Conservation (phyloP, 2,329 filamentous ascomycete genomes). For the Claviceps sp. region DNA sequence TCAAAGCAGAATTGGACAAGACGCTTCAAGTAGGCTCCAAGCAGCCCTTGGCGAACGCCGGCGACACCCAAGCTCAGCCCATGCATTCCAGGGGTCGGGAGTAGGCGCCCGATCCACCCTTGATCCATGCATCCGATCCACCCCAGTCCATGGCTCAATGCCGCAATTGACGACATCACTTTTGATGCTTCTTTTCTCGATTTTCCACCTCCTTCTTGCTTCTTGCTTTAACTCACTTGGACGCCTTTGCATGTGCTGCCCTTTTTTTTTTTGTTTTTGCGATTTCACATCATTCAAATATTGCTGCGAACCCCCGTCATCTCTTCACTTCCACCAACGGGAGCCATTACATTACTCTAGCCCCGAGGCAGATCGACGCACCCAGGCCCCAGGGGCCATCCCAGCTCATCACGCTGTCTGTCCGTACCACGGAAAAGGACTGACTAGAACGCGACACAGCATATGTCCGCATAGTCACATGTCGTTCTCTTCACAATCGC, state of each 20-base stretch:
- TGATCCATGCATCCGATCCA: too few species aligned
- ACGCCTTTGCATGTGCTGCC: background rate
- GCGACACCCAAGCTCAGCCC: too few species aligned
- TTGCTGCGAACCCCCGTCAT: background rate
- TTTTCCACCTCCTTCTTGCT: background rate
- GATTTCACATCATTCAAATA: too few species aligned
- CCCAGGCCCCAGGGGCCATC: too few species aligned
- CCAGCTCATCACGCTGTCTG: background rate
- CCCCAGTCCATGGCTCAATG: too few species aligned
- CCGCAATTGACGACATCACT: background rate
- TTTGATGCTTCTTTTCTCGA: background rate
- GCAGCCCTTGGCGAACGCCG: too few species aligned
- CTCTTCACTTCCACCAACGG: background rate
- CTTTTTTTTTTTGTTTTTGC: too few species aligned
- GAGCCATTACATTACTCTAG: background rate
- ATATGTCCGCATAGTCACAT: conserved; percentile 7
- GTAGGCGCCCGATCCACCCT: too few species aligned
- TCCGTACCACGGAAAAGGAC: background rate
- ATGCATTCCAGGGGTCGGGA: too few species aligned
- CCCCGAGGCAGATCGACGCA: too few species aligned
- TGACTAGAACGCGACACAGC: background rate
- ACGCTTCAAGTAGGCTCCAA: too few species aligned
- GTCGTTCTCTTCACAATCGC: background rate
- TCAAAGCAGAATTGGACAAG: too few species aligned
- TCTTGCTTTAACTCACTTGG: background rate